Base-by-base conservation (phyloP, 495 filamentous ascomycete genomes). In the Pyrenula aspistea region DNA sequence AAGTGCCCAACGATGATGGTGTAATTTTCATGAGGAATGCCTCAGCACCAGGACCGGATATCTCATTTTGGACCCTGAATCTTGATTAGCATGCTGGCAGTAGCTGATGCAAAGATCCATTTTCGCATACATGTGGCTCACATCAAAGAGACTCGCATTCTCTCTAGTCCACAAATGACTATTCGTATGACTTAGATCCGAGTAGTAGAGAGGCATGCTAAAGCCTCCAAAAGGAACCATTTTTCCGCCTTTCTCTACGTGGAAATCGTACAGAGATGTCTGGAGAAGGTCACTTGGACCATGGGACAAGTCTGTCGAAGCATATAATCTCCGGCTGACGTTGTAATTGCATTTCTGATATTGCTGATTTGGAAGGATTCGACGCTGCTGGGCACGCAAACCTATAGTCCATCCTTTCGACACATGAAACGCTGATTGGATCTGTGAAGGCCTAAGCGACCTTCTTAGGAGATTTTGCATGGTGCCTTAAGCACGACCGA, bases 161-260 rank as follows among this genome's bases (percentile, higher is more conserved):
- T 83, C 79, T 36, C 94, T 77, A 10, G 93, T 96, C 82, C 89
- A 95, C 58, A 81, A 73, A 72, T 98, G 93, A 60, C 87, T 92
- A 53, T 87, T 83, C 53, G 77, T 77, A 60, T 95, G 81, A 64
- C 81, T 80, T 58, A 88, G 75, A 59, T 84, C 83, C 22, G 75
- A 65, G 71, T 97, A 98, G 61, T 91, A 85, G 23, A 98, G 81
- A 19, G 93, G 94, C 93, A 98, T 97, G 55, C 78, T 76, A 73
- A 83, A 97, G 59, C 91, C 91, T 56, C 86, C 92, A 66, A 96
- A 98, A n/a, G 88, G 88, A 55, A 97, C 91, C 84, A 98, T 95
- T 71, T 94, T 96, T 49, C 79, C 93, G 61, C 89, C 89, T 65
- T 88, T 71, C 25, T 73, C 70, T 54, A 89, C 60, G 68, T 98